phyloP scores from a whole-genome alignment of 495 filamentous ascomycete genomes.

The Penicillium soppii region DNA sequence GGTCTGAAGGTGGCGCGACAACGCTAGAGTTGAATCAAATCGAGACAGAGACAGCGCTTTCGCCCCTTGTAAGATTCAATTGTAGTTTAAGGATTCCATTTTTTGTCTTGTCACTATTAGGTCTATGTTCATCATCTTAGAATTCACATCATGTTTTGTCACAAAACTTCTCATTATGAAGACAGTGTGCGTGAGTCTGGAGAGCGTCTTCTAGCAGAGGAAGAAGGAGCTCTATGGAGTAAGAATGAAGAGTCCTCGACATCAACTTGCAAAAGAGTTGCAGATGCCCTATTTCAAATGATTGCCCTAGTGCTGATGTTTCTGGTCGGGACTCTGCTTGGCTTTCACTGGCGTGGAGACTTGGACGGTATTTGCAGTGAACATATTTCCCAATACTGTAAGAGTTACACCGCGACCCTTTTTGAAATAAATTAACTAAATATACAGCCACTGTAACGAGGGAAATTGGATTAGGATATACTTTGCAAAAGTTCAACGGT shows the following conservation, averaged over 20 bases:
- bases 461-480: slow-evolving; percentile 32
- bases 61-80: not conserved
- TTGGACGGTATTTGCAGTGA: slow-evolving; percentile 15
- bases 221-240: slow-evolving; percentile 11
- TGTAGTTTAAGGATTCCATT: no score
- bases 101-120: not conserved
- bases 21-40: not conserved
- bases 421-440: not conserved
- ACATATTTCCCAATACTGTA: slow-evolving; percentile 29
- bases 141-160: slow-evolving; percentile 5
- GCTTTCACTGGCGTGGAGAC: slow-evolving; percentile 26
- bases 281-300: not conserved
- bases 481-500: slow-evolving; percentile 44
- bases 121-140: no score
- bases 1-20: slow-evolving; percentile 7
- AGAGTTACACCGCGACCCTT: not conserved
- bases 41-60: not conserved
- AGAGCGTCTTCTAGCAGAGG: slow-evolving; percentile 17
- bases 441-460: slow-evolving; percentile 33
- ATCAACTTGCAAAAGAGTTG: not conserved
- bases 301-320: slow-evolving; percentile 6
- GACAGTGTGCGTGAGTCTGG: not conserved
- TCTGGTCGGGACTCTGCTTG: slow-evolving; percentile 16
- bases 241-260: not conserved
- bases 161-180: not conserved